Conservation (phyloP, 2,329 filamentous ascomycete species). For the Aspergillus sp. region DNA sequence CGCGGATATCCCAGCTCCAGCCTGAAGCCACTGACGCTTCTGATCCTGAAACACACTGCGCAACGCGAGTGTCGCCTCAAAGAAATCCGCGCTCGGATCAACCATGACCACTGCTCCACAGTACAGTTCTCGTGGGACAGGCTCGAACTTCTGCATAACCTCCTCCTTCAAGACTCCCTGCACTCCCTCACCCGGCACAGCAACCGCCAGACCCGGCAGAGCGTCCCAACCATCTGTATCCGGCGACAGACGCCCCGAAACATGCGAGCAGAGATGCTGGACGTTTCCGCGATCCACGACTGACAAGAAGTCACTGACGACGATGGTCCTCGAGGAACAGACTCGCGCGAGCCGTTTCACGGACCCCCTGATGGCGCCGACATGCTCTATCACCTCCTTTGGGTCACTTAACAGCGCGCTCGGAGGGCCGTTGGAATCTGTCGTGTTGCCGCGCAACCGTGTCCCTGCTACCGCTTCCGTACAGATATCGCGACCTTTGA, state of each 20-base stretch:
- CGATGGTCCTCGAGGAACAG: constrained; percentile 1
- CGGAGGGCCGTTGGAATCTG: too few relatives aligned
- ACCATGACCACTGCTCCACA: constrained; percentile 15
- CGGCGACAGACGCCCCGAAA: constrained; percentile 5
- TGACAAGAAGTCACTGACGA: constrained; percentile 14
- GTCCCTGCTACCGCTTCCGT: constrained; percentile 18
- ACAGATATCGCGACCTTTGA: constrained; percentile 6
- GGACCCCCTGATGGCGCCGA: constrained; percentile 12
- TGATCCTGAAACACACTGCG: constrained; percentile 16
- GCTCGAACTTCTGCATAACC: constrained; percentile 1
- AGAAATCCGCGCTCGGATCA: not conserved
- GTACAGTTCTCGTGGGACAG: constrained; percentile 13
- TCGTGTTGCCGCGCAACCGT: not conserved
- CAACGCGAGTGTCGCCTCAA: constrained; percentile 17
- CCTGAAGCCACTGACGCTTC: constrained; percentile 15
- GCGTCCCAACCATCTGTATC: constrained; percentile 15
- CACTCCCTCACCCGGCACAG: constrained; percentile 4
- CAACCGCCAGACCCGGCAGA: constrained; percentile 3
- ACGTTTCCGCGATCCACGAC: constrained; percentile 11
- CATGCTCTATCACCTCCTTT: constrained; percentile 18
- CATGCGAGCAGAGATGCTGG: constrained; percentile 16
- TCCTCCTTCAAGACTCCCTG: too few relatives aligned
- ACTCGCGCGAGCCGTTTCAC: constrained; percentile 7
- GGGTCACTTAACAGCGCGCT: constrained; percentile 8
- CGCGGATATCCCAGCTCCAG: constrained; percentile 13